Percentiles rank a stretch among this genome's conserved stretches.
These are phyloP conservation scores for Glycyrrhiza uralensis DNA, from an alignment of 306 rosid genomes.

Conservation along the genomic window DNA sequence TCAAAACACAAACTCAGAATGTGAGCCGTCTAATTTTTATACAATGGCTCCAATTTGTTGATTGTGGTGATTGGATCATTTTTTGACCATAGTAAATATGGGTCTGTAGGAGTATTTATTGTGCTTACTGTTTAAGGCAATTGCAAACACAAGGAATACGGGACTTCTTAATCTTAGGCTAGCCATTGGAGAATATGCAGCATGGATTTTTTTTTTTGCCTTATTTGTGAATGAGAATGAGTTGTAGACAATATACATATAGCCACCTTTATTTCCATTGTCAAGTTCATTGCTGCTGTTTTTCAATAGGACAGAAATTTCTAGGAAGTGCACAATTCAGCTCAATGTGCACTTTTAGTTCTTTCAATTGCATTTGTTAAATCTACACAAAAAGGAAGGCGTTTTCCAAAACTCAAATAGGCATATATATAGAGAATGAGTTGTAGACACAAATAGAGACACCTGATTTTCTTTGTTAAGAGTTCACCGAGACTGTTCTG, in stretches of 20 bases:
- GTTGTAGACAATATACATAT: background rate
- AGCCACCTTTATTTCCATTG: background rate
- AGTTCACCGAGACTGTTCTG: background rate
- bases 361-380: constrained; percentile 7
- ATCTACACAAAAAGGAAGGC: background rate
- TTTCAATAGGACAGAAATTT: background rate
- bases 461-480: background rate
- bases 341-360: background rate
- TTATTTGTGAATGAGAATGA: constrained; percentile 15
- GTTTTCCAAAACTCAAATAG: background rate
- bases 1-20: too few species aligned
- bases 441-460: background rate
- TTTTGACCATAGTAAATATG: too few species aligned
- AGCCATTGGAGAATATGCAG: background rate
- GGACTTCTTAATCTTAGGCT: background rate
- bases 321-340: background rate
- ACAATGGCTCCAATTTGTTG: too few species aligned
- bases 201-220: background rate
- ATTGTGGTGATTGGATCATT: too few species aligned
- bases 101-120: background rate
- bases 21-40: too few species aligned
- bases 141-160: background rate
- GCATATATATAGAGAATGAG: background rate
- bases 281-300: background rate
- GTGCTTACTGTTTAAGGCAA: background rate